Evolutionary conservation across 2,329 filamentous ascomycete species (phyloP), one percentile per base, ranked within the genome.

Genomic region (Boeremia lycopersici): DNA sequence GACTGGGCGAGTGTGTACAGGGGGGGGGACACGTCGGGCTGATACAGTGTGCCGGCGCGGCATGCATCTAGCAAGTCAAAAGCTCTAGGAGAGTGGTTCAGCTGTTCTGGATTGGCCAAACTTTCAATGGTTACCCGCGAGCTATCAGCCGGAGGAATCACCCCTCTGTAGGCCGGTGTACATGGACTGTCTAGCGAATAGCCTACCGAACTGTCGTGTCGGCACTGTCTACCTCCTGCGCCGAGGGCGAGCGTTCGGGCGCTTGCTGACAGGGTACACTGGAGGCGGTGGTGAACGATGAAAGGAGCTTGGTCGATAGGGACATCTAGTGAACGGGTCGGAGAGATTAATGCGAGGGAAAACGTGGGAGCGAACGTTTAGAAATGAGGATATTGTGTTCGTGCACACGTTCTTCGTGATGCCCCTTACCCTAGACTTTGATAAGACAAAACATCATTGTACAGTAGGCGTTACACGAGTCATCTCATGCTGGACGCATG

Each of bases 1-100:
- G n/a, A 39, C 52, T 47, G 46, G 52, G 52, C 52, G 52, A 55
- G 46, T 23, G 19, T 23, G 19, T 55, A 43, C n/a, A n/a, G n/a
- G n/a, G n/a, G n/a, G n/a, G n/a, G n/a, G n/a, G n/a, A n/a, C n/a
- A n/a, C n/a, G n/a, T n/a, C n/a, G n/a, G n/a, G n/a, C n/a, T n/a
- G n/a, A n/a, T n/a, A n/a, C n/a, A n/a, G n/a, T n/a, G n/a, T n/a
- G n/a, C n/a, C n/a, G n/a, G n/a, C n/a, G n/a, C n/a, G n/a, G n/a
- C n/a, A n/a, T n/a, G n/a, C n/a, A n/a, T n/a, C n/a, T n/a, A n/a
- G n/a, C n/a, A n/a, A n/a, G n/a, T n/a, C n/a, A n/a, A n/a, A n/a
- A n/a, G n/a, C n/a, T n/a, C n/a, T n/a, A n/a, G n/a, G n/a, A n/a
- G n/a, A n/a, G n/a, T n/a, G n/a, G n/a, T n/a, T n/a, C n/a, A n/a